Evolutionary conservation across 2,329 filamentous ascomycete species (phyloP), one percentile per base, ranked within the genome.

Genomic region (Gyromitra esculenta): DNA sequence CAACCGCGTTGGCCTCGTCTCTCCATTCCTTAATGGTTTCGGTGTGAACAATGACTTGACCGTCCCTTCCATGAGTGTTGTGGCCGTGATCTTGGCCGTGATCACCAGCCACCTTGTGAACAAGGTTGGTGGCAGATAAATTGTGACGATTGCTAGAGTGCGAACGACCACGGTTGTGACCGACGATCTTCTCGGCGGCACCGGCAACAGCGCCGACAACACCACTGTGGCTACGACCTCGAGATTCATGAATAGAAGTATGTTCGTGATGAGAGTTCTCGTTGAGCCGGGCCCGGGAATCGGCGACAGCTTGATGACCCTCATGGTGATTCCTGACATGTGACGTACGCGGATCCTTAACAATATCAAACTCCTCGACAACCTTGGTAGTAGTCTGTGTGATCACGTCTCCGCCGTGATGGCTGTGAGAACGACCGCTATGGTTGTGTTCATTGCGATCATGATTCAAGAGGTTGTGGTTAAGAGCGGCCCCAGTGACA

Each of bases 1-100:
- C 72, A n/a, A 75, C 72, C 5, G 72, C 72, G 31, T 75, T 75
- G 18, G 72, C 65, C 41, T 75, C 72, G 31, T 69, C 67, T 59
- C 64, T 70, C 72, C 72, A 75, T 41, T 75, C 65, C 15, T 65
- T 69, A 15, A 71, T 41, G n/a, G 72, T 75, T 39, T 75, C 66
- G 7, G 48, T 71, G 35, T 69, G 72, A 11, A 65, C 43, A 50
- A 71, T 50, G 9, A 57, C 43, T 52, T 75, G 59, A 9, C 72
- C 72, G 9, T 65, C 72, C 31, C 41, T 56, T 18, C 54, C 43
- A 21, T 74, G 71, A 8, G 71, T 39, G 43, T 15, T 69, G n/a
- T 70, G 75, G 21, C 64, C 75, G 18, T 59, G 69, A 21, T 56
- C 63, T 15, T 70, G 70, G 0, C 57, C 35, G 21, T 69, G 74